Evolutionary conservation across 768 basidiomycete species (phyloP).

Genomic region (Pleurotus eryngii): DNA sequence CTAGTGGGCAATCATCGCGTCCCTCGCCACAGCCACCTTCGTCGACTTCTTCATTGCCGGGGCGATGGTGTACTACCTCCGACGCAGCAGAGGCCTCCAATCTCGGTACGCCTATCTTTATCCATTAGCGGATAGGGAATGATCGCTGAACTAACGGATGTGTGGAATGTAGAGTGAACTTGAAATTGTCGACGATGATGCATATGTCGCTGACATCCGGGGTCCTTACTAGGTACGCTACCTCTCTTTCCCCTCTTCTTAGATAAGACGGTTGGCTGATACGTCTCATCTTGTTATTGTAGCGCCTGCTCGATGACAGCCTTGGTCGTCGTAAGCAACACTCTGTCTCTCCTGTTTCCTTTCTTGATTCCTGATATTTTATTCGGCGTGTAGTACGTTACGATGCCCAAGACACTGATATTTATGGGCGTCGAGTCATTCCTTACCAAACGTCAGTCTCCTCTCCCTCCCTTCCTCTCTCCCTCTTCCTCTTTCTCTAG

Average conservation of each 20-base stretch:
- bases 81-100: neutral
- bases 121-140: too few species aligned
- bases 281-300: neutral
- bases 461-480: neutral
- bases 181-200: neutral
- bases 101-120: too few species aligned
- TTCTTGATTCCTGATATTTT: too few species aligned
- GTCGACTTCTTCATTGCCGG: neutral
- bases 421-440: conserved; percentile 1
- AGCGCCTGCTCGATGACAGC: neutral
- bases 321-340: neutral
- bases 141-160: too few species aligned
- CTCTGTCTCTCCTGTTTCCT: too few species aligned
- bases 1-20: conserved; percentile 6
- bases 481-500: too few species aligned
- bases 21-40: conserved; percentile 1
- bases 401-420: neutral
- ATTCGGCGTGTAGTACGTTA: neutral
- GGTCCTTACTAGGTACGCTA: neutral
- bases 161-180: neutral
- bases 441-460: neutral
- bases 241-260: too few species aligned
- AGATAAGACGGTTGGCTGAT: neutral
- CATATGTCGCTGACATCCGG: neutral
- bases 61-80: conserved; percentile 3